phyloP scores from a whole-genome alignment of 1,139 yeast genomes.

The Sugiyamaella japonica region DNA sequence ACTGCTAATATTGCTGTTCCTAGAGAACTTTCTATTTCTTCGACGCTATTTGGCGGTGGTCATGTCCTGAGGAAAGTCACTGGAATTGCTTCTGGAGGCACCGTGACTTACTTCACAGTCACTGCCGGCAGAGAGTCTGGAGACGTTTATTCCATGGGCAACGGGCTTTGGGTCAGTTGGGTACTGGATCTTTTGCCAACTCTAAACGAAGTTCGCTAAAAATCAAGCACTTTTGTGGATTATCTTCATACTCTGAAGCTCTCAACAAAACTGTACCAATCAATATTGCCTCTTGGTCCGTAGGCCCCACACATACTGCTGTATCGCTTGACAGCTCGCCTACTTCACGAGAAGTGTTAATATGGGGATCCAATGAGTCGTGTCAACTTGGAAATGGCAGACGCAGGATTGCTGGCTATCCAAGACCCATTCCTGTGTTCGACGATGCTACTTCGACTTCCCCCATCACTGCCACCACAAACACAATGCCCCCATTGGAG shows the following conservation, averaged over 20 bases:
- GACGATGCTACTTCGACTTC: slow-evolving; percentile 13
- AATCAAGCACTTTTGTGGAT: slow-evolving; percentile 47
- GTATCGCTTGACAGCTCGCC: slow-evolving; percentile 49
- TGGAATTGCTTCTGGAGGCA: slow-evolving; percentile 63
- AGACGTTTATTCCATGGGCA: slow-evolving; percentile 61
- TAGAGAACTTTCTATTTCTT: slow-evolving; percentile 35
- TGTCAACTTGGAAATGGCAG: slow-evolving; percentile 90
- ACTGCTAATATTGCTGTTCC: slow-evolving; percentile 74
- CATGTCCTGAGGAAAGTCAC: slow-evolving; percentile 9
- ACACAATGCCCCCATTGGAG: too few relatives aligned
- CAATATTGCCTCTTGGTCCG: slow-evolving; percentile 53
- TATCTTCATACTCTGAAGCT: slow-evolving; percentile 47
- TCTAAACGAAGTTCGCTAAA: slow-evolving; percentile 67
- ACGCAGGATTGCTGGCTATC: slow-evolving; percentile 57
- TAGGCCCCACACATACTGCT: slow-evolving; percentile 67
- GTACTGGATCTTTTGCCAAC: slow-evolving; percentile 73
- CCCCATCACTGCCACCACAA: too few relatives aligned
- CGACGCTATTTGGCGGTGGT: slow-evolving; percentile 15
- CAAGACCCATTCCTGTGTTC: slow-evolving; percentile 56
- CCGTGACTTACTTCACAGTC: slow-evolving; percentile 53
- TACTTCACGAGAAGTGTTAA: slow-evolving; percentile 53
- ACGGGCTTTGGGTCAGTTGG: slow-evolving; percentile 89
- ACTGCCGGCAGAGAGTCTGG: slow-evolving; percentile 29
- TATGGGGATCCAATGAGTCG: slow-evolving; percentile 79
- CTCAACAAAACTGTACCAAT: slow-evolving; percentile 44